A percentile compares a stretch with the other conserved stretches of the same genome.
phyloP scores from a whole-genome alignment of 2,329 filamentous ascomycete genomes.

The Aaosphaeria arxii region DNA sequence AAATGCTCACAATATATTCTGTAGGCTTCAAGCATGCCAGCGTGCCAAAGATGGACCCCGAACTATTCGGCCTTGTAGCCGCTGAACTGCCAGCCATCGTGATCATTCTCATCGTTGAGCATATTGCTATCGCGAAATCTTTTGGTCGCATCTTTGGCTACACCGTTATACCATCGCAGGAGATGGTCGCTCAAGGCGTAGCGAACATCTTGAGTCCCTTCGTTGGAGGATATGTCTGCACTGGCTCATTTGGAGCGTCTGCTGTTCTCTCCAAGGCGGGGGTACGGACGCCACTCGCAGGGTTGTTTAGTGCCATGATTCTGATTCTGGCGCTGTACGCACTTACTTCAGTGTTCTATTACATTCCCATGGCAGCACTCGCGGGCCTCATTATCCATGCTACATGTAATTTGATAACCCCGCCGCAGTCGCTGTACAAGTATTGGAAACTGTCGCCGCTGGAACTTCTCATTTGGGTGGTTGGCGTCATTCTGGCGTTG shows the following conservation, averaged over 20 bases:
- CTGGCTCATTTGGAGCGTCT: conserved; percentile 89
- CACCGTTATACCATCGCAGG: conserved; percentile 86
- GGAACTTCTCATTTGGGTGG: conserved; percentile 85
- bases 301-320: conserved; percentile 77
- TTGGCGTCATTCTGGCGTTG: conserved; percentile 81
- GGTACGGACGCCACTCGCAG: conserved; percentile 82
- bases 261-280: conserved; percentile 95
- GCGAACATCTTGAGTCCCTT: conserved; percentile 86
- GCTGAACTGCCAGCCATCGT: conserved; percentile 75
- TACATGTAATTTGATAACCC: conserved; percentile 83
- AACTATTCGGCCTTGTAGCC: conserved; percentile 65
- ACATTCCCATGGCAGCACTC: conserved; percentile 77
- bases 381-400: conserved; percentile 91
- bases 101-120: conserved; percentile 88
- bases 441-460: conserved; percentile 90
- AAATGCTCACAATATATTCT: background rate
- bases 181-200: conserved; percentile 87
- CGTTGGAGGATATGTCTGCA: conserved; percentile 82
- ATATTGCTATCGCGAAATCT: conserved; percentile 92
- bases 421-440: conserved; percentile 82
- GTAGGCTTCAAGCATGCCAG: conserved; percentile 73
- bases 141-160: conserved; percentile 94
- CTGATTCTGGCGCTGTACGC: conserved; percentile 86
- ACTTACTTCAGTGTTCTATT: conserved; percentile 82
- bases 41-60: conserved; percentile 62